These are phyloP conservation scores for Capsella bursapastoris DNA, from an alignment of 345 rosid species.

Conservation along the genomic window DNA sequence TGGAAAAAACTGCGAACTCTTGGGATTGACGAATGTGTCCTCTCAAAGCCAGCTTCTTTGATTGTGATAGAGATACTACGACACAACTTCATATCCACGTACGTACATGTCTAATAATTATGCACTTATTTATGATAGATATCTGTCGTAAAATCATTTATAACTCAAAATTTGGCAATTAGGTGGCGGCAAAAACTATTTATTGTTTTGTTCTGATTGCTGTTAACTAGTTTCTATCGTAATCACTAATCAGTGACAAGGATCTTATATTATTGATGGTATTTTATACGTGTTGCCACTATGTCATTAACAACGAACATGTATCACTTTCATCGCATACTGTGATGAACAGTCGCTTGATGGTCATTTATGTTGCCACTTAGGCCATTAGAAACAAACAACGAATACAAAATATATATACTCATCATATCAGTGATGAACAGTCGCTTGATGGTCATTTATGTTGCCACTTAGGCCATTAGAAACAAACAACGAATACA, in stretches of 20 bases:
- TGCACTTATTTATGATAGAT: neutral
- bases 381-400: too few relatives aligned
- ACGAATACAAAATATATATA: too few relatives aligned
- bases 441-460: neutral
- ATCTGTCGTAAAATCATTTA: neutral
- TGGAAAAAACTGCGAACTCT: constrained; percentile 10
- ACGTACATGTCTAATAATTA: neutral
- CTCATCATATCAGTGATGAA: neutral
- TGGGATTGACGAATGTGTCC: constrained; percentile 44
- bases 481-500: too few relatives aligned
- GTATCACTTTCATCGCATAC: neutral
- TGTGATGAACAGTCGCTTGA: neutral
- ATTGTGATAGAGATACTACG: constrained; percentile 28
- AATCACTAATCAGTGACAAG: constrained; percentile 5
- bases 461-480: too few relatives aligned
- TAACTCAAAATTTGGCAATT: constrained; percentile 6
- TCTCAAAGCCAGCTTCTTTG: constrained; percentile 41
- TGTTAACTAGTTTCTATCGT: constrained; percentile 11
- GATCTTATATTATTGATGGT: constrained; percentile 13
- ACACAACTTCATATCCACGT: constrained; percentile 29
- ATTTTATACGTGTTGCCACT: neutral
- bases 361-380: too few relatives aligned
- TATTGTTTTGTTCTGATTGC: neutral
- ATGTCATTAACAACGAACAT: constrained; percentile 2
- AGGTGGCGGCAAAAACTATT: neutral